These are phyloP conservation scores for Globisporangium carolinianum DNA, from an alignment of 352 stramenopile species.

Conservation along the genomic window DNA sequence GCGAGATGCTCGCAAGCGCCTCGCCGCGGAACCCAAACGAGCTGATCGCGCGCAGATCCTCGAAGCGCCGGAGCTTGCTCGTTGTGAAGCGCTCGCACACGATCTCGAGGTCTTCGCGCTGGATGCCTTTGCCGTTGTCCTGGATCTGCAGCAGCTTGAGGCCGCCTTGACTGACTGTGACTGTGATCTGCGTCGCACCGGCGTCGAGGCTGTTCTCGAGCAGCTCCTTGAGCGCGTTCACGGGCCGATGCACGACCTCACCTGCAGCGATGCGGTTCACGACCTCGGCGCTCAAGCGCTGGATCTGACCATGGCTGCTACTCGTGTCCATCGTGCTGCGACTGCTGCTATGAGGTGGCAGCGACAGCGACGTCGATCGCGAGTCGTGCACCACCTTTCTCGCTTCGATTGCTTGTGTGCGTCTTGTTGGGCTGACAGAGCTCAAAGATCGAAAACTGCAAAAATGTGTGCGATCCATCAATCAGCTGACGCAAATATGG, in stretches of 20 bases:
- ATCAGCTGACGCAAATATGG: conserved; percentile 9
- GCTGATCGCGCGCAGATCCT: conserved; percentile 91
- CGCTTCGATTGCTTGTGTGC: not conserved
- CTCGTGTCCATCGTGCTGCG: conserved; percentile 4
- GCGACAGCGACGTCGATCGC: not conserved
- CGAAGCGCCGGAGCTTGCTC: conserved; percentile 93
- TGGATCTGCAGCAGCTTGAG: conserved; percentile 93
- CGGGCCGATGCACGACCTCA: conserved; percentile 94
- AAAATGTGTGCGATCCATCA: too few species aligned
- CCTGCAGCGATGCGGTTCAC: conserved; percentile 93
- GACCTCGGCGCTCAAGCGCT: conserved; percentile 87
- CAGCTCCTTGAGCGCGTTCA: conserved; percentile 96
- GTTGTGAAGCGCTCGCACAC: conserved; percentile 98
- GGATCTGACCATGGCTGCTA: conserved; percentile 20
- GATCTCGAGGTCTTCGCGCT: conserved; percentile 88
- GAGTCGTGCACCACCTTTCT: not conserved
- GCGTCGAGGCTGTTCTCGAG: conserved; percentile 99
- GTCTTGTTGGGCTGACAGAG: not conserved
- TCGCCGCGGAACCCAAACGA: conserved; percentile 99
- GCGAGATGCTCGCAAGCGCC: conserved; percentile 95
- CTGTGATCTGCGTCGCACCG: conserved; percentile 73
- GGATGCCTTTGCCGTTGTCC: conserved; percentile 93
- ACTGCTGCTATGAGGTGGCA: not conserved
- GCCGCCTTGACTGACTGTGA: conserved; percentile 80
- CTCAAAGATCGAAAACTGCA: too few species aligned